Percentiles rank a stretch among this genome's conserved stretches.
phyloP scores from a whole-genome alignment of 2,329 filamentous ascomycete species.

The Magnaporthiopsis rhizophila region DNA sequence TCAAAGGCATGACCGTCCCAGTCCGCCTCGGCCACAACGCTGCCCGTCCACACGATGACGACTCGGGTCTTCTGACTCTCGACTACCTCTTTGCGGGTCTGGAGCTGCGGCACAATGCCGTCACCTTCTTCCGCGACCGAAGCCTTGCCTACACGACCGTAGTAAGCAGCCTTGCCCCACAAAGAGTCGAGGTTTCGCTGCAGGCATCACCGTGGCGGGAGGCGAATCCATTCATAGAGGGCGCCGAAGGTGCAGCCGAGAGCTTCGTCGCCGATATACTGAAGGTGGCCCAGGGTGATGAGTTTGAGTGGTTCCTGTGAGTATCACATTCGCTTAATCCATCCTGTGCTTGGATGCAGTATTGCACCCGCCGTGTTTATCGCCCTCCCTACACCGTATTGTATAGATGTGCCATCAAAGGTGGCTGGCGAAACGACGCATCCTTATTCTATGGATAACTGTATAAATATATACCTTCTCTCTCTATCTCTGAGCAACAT shows the following conservation, averaged over 20 bases:
- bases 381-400: neutral
- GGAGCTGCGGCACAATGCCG: slow-evolving; percentile 40
- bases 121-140: slow-evolving; percentile 34
- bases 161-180: slow-evolving; percentile 37
- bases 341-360: neutral
- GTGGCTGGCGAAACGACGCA: no score
- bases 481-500: neutral
- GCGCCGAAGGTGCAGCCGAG: neutral
- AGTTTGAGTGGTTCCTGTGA: neutral
- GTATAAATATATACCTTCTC: neutral
- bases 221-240: neutral
- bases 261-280: neutral
- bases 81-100: slow-evolving; percentile 41
- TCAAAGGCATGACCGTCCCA: slow-evolving; percentile 19
- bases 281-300: neutral
- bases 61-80: slow-evolving; percentile 11
- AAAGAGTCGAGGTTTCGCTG: slow-evolving; percentile 2
- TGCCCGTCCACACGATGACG: neutral
- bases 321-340: neutral
- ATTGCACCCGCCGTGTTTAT: neutral
- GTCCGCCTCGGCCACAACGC: slow-evolving; percentile 8
- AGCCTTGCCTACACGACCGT: slow-evolving; percentile 43
- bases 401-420: no score
- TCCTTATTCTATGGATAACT: neutral
- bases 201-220: neutral